These are phyloP conservation scores for Aureobasidium sp. DNA, from an alignment of 2,329 filamentous ascomycete genomes.

Conservation along the genomic window DNA sequence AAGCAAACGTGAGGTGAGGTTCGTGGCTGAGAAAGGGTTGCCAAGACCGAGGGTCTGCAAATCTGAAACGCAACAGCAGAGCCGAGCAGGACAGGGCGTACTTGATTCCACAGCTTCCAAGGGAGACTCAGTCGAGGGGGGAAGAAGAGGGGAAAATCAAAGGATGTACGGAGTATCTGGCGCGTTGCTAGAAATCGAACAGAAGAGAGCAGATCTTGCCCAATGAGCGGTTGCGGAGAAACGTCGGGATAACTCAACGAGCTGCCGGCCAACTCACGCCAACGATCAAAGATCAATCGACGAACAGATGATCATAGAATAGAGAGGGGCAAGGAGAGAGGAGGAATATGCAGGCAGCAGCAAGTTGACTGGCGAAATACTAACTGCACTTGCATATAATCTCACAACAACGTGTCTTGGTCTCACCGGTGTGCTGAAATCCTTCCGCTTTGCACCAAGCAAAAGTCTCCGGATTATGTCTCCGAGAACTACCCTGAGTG, in stretches of 20 bases:
- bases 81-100: not conserved
- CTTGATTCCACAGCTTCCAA: not conserved
- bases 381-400: not conserved
- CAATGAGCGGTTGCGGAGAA: too few species aligned
- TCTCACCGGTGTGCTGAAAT: not conserved
- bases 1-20: not conserved
- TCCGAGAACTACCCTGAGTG: not conserved
- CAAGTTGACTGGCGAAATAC: not conserved
- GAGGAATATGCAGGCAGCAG: not conserved
- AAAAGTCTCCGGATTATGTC: slow-evolving; percentile 7
- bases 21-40: not conserved
- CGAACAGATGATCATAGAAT: not conserved
- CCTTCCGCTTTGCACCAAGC: not conserved
- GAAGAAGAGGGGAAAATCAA: not conserved
- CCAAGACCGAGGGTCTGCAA: slow-evolving; percentile 4
- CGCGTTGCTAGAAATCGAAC: not conserved
- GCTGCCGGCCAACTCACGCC: not conserved
- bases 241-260: not conserved
- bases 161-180: not conserved
- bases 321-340: not conserved
- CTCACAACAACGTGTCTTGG: not conserved
- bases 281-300: not conserved
- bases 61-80: slow-evolving; percentile 13
- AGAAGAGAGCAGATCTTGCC: too few species aligned
- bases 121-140: not conserved